Base-by-base conservation (phyloP, 331 rosid species). In the Cydonia oblonga region DNA sequence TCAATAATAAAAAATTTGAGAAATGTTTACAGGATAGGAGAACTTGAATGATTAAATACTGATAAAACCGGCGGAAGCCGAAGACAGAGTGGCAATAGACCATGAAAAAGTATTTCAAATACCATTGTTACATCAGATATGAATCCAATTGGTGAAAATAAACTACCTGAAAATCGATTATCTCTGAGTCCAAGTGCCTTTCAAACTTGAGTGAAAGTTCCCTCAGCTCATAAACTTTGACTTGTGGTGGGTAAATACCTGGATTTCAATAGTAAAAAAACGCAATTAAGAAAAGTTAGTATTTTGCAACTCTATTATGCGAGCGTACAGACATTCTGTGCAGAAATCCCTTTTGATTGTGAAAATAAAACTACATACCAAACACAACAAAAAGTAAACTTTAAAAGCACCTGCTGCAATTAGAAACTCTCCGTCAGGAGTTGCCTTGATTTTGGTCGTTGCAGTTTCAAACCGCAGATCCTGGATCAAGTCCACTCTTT, bases 191-290 rank as follows among this genome's bases (percentile, higher is more conserved):
- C 76, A 93, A 85, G 84, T 93, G 98, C 76, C 97, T 83, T 77
- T 90, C 96, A 64, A 90, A 93, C 95, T 93, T 93, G 86, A 93
- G 73, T 2, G 97, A 81, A 22, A 93, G 85, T 72, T 93, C 87
- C 78, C 91, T 81, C 25, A 90, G 85, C 86, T 89, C 97, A 5
- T 93, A 93, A 46, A 87, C 96, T 79, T 93, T 93, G 46, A 90
- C 87, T 82, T 93, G 98, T 5, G 98, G 97, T 8, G 98, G 98
- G 82, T 93, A 93, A 52, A 92, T 90, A 80, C 97, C 97, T 88
- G 68, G 66, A 75, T 66, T 54, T 82, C 82, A 83, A 62, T 16
- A 64, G 28, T 66, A 61, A 67, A 75, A 49, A 56, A 68, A n/a
- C 44, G 19, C 30, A 44, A 65, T 40, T 70, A 7, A 28, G 7